Base-by-base conservation (phyloP, 371 early-diverging fungal genomes). In the Rhizomucor pusillus region DNA sequence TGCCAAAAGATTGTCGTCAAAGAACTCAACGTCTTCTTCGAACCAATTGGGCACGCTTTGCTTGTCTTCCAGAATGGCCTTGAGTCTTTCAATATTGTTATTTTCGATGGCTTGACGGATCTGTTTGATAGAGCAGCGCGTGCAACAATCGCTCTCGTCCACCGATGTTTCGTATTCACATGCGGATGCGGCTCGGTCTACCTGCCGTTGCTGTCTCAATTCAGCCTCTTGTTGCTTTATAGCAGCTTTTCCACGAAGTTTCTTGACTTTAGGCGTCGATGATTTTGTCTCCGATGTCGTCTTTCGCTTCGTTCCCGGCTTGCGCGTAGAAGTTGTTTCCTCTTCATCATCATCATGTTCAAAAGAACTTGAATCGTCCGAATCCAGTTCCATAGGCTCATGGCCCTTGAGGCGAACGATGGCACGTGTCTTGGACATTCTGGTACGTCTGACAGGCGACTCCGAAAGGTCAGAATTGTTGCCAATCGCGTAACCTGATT, bases 361-460 rank as follows among this genome's bases (percentile, higher is more conserved):
- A 36, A 19, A 18, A 23, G 50, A 35, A 22, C 23, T 40, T 44
- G 12, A 36, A 46, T 52, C 56, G 36, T 14, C 49, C 2, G 23
- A 22, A 1, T 60, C 50, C 11, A 52, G 40, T 3, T 24, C 33
- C 24, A 39, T 49, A 16, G 25, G 37, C 14, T n/a, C 5, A 13
- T 24, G 40, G 24, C 23, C 33, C 20, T 63, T 60, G 25, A 69
- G 36, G n/a, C 64, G 62, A 23, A 71, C 40, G 6, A 69, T 47
- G 19, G 69, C 72, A 40, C 73, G 66, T 2, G 57, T 60, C 54
- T 72, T 72, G 5, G 68, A 70, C 14, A 47, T 16, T 22, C 69
- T 60, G 10, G 54, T 47, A 6, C 66, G 62, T 20, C 46, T 35
- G 35, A n/a, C 56, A 24, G 18, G 35, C 16, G 20, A 14, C 22